These are phyloP conservation scores for Moricandia moricandioides DNA, from an alignment of 345 rosid species.

Conservation along the genomic window DNA sequence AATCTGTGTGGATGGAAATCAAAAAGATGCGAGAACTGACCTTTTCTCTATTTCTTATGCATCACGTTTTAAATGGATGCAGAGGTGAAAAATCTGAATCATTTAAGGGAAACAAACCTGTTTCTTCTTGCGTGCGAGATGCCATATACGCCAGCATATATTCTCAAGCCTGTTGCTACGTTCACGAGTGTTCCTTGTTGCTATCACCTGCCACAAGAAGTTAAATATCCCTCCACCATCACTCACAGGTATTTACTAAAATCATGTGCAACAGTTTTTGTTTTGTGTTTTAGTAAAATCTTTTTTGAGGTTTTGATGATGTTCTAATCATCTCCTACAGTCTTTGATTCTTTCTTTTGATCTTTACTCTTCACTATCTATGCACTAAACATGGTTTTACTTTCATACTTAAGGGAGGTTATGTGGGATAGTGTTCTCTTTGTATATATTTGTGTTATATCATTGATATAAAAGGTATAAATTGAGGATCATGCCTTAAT, in stretches of 20 bases:
- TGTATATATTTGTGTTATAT: neutral
- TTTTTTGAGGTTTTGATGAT: neutral
- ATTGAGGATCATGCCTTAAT: constrained; percentile 53
- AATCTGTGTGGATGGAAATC: constrained; percentile 42
- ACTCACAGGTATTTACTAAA: constrained; percentile 25
- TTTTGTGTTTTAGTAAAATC: neutral
- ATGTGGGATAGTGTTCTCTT: neutral
- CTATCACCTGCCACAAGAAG: constrained; percentile 61
- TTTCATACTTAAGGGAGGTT: constrained; percentile 7
- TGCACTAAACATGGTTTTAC: neutral
- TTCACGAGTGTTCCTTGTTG: constrained; percentile 89
- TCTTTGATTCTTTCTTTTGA: neutral
- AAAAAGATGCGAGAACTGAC: neutral
- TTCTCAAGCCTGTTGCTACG: constrained; percentile 88
- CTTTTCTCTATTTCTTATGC: neutral
- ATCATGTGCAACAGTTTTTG: neutral
- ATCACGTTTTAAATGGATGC: neutral
- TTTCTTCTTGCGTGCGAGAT: constrained; percentile 86
- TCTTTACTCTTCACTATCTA: neutral
- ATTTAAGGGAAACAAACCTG: constrained; percentile 43
- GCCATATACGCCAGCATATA: constrained; percentile 98
- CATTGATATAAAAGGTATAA: neutral
- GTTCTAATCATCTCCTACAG: no score
- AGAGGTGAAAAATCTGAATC: neutral
- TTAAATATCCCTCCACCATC: constrained; percentile 18